These are phyloP conservation scores for Kwoniella europaea DNA, from an alignment of 768 basidiomycete genomes.

Conservation along the genomic window DNA sequence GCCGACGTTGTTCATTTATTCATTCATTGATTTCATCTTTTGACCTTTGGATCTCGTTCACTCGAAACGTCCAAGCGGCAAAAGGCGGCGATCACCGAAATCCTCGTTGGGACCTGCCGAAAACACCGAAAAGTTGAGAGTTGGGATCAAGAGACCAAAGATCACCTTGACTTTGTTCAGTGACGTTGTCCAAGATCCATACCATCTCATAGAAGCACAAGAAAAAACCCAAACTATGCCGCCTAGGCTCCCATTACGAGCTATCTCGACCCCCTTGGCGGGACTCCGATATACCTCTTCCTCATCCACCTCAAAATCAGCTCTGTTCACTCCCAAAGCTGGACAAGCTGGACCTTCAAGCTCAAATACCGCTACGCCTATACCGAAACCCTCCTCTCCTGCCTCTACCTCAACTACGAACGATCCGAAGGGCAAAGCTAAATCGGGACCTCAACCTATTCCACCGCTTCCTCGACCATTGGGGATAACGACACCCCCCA, in stretches of 20 bases:
- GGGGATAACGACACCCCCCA: slow-evolving; percentile 74
- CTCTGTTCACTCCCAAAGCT: slow-evolving; percentile 18
- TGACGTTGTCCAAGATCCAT: background rate
- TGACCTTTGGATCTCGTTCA: background rate
- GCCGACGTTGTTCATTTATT: slow-evolving; percentile 6
- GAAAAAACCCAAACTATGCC: slow-evolving; percentile 16
- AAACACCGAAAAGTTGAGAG: background rate
- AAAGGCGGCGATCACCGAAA: slow-evolving; percentile 17
- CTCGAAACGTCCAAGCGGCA: background rate
- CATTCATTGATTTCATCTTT: too few species aligned
- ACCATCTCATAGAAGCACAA: background rate
- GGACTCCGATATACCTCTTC: slow-evolving; percentile 2
- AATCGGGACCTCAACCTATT: slow-evolving; percentile 18
- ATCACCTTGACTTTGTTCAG: too few species aligned
- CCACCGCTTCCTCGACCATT: slow-evolving; percentile 65
- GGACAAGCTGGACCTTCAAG: background rate
- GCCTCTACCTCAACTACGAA: background rate
- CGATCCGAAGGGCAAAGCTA: slow-evolving; percentile 2
- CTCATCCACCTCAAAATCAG: slow-evolving; percentile 7
- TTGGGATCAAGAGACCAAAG: too few species aligned
- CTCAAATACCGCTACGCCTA: background rate
- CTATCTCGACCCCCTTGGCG: background rate
- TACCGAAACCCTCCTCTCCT: background rate
- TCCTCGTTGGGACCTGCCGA: background rate
- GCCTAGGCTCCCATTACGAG: slow-evolving; percentile 20